Base-by-base conservation (phyloP, 805 yeast species). In the Ogataea sp. region DNA sequence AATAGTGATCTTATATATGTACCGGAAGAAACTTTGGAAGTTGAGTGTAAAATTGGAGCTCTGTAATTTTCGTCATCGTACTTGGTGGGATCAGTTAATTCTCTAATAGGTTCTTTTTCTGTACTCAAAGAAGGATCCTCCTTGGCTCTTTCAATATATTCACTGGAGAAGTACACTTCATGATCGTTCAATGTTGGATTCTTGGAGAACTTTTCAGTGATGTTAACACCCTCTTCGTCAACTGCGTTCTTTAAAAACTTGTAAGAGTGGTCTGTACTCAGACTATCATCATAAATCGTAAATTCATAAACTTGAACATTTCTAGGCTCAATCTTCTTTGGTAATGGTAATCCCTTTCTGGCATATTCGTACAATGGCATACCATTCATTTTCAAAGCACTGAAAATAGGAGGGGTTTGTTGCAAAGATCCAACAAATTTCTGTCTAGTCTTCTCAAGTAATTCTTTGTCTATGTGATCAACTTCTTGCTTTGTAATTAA, bases 301-400 rank as follows among this genome's bases (percentile, higher is more conserved):
- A 87, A 52, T 28, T 69, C 71, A 47, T 65, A 61, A 2, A 93
- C 71, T 24, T 66, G 69, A 13, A 87, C 87, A 23, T 76, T 75
- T 48, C 98, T 71, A 2, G 84, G 73, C 51, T 83, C 78, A 38
- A 94, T 86, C n/a, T 81, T 73, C 37, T 75, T 71, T 0, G 98
- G 98, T 17, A 93, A 68, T 0, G 96, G 90, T 20, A 73, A 65
- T 0, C 94, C 94, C 45, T 83, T 75, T 46, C 98, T 71, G 2
- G 98, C 98, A 57, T 93, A 93, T 51, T 90, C 96, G 56, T 94
- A 88, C 36, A 94, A 64, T 3, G 95, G 94, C 61, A 80, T 87
- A 15, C 99, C 99, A 54, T 87, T 80, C 79, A 94, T 83, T 55
- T 90, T 90, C 42, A 94, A 65, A 0, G 98, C 98, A 15, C 96